Evolutionary conservation across 2,329 filamentous ascomycete species (phyloP), one percentile per base, ranked within the genome.

Genomic region (Ascosphaera aggregata): DNA sequence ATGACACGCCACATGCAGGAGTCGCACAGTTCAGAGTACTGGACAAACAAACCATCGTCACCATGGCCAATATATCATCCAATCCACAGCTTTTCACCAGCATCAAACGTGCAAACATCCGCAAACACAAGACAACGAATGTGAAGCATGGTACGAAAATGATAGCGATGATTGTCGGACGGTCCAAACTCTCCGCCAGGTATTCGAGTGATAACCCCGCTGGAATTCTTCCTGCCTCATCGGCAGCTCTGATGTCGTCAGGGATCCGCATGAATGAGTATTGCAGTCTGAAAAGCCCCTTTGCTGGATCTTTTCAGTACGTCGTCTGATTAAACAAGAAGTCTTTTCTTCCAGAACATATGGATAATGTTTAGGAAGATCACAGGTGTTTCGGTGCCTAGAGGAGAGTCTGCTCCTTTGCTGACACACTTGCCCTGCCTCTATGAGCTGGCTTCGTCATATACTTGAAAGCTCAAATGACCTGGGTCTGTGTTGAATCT

Each of bases 21-120:
- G 11, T 27, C 22, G 22, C 11, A 5, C 11, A 11, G 22, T 5
- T 5, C 22, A 7, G 11, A 7, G 11, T 27, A 11, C 22, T 11
- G 22, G 30, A 16, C 19, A 18, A 36, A 47, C 51, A 41, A 49
- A 68, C 65, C 51, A 65, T 50, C 2, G 62, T 60, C 19, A 52
- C 37, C 17, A 66, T 51, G 46, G 66, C 64, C 36, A 66, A 48
- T 44, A 55, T 62, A 53, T 69, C 66, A 37, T 69, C 66, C 2
- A 55, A 27, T 0, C 58, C 54, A 24, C 63, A 48, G 20, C 54
- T 58, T 38, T 59, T 62, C 31, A 63, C 51, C 17, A 67, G 47
- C 19, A 56, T 50, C 1, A 55, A 38, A 41, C 64, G 61, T 36
- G 64, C 62, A 46, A 62, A 65, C 7, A 56, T 56, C 13, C 65